Evolutionary conservation across 768 basidiomycete species (phyloP).

Genomic region (Suillus subluteus): DNA sequence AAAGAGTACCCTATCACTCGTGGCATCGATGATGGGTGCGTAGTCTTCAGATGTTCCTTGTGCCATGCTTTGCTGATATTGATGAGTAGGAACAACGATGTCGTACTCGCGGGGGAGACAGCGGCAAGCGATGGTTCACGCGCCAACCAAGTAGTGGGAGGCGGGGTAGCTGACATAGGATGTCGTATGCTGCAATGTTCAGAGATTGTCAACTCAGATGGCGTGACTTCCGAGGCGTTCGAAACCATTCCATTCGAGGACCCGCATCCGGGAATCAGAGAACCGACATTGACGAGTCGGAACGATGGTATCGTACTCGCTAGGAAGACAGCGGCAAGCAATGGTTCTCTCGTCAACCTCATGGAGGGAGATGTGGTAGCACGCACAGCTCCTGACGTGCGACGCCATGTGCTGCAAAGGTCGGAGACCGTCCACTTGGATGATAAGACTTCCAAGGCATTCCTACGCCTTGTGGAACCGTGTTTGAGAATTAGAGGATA

Average conservation of each 20-base stretch:
- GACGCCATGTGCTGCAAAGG: constrained; percentile 34
- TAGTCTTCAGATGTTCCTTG: constrained; percentile 28
- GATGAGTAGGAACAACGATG: not conserved
- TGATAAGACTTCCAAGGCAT: not conserved
- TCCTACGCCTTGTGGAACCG: not conserved
- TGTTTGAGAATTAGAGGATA: not conserved
- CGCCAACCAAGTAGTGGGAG: constrained; percentile 40
- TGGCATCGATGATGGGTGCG: not conserved
- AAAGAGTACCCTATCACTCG: constrained; percentile 18
- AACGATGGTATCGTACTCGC: constrained; percentile 37
- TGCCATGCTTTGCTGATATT: not conserved
- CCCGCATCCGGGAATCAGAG: constrained; percentile 20
- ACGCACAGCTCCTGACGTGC: constrained; percentile 21
- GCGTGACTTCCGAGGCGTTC: constrained; percentile 23
- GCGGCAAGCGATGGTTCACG: constrained; percentile 35
- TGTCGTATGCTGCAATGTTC: constrained; percentile 33
- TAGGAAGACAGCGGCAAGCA: constrained; percentile 41
- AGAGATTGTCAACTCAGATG: constrained; percentile 31
- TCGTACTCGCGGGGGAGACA: constrained; percentile 44
- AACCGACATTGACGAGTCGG: not conserved
- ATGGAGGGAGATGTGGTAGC: constrained; percentile 35
- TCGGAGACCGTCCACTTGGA: constrained; percentile 30
- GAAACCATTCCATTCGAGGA: constrained; percentile 31
- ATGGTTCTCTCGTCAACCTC: constrained; percentile 41
- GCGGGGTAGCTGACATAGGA: constrained; percentile 25